phyloP scores from a whole-genome alignment of 768 basidiomycete species.

The Lenzites betulinus region DNA sequence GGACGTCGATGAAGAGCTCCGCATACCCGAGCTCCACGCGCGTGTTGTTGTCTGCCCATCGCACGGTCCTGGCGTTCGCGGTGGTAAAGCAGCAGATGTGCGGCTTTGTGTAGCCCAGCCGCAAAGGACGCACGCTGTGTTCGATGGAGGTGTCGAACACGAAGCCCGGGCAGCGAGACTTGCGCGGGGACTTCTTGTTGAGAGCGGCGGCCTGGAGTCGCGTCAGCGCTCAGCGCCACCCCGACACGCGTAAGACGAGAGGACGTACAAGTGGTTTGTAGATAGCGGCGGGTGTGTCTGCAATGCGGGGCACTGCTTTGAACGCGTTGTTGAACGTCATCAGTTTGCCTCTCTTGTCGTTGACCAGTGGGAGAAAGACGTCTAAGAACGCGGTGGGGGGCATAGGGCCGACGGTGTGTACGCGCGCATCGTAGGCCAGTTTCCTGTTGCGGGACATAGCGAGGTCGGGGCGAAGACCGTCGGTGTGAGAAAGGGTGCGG shows the following conservation, averaged over 20 bases:
- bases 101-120: background rate
- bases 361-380: background rate
- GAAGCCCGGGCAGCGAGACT: conserved; percentile 9
- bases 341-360: background rate
- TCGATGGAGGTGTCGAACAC: background rate
- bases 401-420: conserved; percentile 13
- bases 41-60: background rate
- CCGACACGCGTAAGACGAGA: background rate
- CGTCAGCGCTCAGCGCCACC: too few relatives aligned
- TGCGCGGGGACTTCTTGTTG: background rate
- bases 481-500: background rate
- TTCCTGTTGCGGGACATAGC: background rate
- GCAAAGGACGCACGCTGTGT: background rate
- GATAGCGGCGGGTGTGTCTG: background rate
- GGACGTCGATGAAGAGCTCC: conserved; percentile 17
- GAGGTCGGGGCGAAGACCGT: background rate
- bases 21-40: conserved; percentile 6
- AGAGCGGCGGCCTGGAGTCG: conserved; percentile 22
- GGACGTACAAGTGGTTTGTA: background rate
- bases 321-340: background rate
- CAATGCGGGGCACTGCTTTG: background rate
- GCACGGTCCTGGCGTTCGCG: background rate
- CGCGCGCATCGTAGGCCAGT: background rate
- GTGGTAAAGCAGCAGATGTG: conserved; percentile 13
- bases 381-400: conserved; percentile 8